phyloP scores from a whole-genome alignment of 2,329 filamentous ascomycete species.

The Diaporthe sp. region DNA sequence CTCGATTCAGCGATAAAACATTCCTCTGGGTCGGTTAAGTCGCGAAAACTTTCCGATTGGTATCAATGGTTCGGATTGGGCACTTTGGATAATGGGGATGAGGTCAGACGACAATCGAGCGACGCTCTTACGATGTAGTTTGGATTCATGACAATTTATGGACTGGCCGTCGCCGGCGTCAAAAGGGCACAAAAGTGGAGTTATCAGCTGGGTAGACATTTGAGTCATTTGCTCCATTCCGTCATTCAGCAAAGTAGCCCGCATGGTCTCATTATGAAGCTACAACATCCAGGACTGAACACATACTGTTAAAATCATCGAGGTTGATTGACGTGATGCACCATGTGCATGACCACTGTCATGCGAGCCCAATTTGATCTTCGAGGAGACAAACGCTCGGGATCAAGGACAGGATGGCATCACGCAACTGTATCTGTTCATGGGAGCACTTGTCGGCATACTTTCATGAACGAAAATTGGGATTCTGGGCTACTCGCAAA shows the following conservation, averaged over 20 bases:
- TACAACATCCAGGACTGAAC: background rate
- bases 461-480: background rate
- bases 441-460: background rate
- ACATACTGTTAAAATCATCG: background rate
- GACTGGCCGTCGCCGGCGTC: background rate
- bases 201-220: background rate
- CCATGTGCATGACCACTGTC: background rate
- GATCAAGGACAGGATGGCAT: background rate
- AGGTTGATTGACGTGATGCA: background rate
- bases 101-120: conserved; percentile 9
- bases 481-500: background rate
- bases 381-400: background rate
- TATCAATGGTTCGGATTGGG: background rate
- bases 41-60: background rate
- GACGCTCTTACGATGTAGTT: conserved; percentile 17
- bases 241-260: background rate
- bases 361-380: background rate
- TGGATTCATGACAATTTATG: background rate
- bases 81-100: background rate
- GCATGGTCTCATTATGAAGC: background rate
- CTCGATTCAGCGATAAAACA: background rate
- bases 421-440: too few species aligned
- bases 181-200: conserved; percentile 18
- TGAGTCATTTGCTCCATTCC: conserved; percentile 20
- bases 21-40: background rate